phyloP scores from a whole-genome alignment of 2,329 filamentous ascomycete species.

The Diplodia corticola region DNA sequence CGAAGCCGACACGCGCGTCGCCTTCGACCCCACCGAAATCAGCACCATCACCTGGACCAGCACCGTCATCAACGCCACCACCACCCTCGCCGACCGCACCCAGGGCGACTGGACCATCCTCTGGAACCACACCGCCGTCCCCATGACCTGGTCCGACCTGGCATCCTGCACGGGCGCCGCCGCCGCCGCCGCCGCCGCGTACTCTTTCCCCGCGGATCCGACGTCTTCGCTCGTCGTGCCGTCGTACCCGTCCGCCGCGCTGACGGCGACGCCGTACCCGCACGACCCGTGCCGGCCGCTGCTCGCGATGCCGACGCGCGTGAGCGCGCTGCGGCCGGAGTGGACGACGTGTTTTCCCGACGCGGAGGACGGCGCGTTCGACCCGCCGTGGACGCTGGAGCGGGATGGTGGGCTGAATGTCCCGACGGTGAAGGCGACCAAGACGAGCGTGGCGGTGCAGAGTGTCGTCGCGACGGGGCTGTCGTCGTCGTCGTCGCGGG shows the following conservation, averaged over 20 bases:
- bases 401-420: neutral
- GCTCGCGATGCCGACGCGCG: neutral
- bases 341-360: neutral
- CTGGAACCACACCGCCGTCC: neutral
- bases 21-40: neutral
- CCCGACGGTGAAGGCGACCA: neutral
- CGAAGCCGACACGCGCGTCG: neutral
- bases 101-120: neutral
- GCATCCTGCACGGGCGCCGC: neutral
- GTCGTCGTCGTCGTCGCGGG: too few relatives aligned
- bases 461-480: too few relatives aligned
- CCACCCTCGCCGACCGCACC: neutral
- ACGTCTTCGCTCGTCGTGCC: neutral
- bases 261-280: neutral
- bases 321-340: neutral
- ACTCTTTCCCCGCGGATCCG: neutral
- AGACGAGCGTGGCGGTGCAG: too few relatives aligned
- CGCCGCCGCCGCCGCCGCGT: neutral
- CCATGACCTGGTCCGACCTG: neutral
- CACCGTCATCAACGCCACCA: neutral
- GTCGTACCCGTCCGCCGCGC: neutral
- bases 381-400: neutral
- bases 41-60: constrained; percentile 3
- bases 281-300: neutral
- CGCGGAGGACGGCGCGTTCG: neutral